Evolutionary conservation across 2,329 filamentous ascomycete species (phyloP), one percentile per base, ranked within the genome.

Genomic region (Colletotrichum falcatum): DNA sequence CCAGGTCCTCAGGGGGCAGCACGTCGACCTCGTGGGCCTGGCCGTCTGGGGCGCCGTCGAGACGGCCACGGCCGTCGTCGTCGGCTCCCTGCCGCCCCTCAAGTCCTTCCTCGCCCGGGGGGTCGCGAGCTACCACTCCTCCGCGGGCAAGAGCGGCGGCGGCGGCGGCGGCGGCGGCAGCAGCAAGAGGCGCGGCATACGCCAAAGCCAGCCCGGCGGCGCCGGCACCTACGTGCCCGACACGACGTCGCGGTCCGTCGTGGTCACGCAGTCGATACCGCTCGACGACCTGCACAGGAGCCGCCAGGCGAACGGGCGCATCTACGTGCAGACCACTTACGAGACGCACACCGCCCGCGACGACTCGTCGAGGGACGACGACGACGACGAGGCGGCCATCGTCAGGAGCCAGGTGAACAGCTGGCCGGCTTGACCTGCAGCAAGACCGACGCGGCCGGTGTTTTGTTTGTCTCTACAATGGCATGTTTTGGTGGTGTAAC

Each of bases 81-180:
- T 76, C 30, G 74, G 75, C 5, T 75, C 69, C 3, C 51, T 76
- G 9, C 73, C 70, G 1, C 63, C 75, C 1, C 73, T 76, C 66
- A 76, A 75, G 42, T 59, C 63, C 16, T 39, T 76, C 51, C 61
- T 75, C 30, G 66, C 73, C 3, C 66, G 66, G 1, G 30, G 65
- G 16, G 62, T 74, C 11, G 61, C 39, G 53, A 68, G 71, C 5
- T 72, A 71, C 37, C 33, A 54, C 66, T 42, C 46, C 7, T 12
- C 14, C 1, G 53, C 30, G 6, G 73, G 69, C 39, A 23, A 65
- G 16, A 33, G 39, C 64, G 7, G 2, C 3, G 37, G 18, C 56
- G 66, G 28, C 61, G 35, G 0, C 42, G 70, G 44, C 14, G 14
- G 4, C 30, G n/a, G n/a, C 30, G 7, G 30, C 30, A 33, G 30